Base-by-base conservation (phyloP, 2,329 filamentous ascomycete species). In the Juglanconis sp. region DNA sequence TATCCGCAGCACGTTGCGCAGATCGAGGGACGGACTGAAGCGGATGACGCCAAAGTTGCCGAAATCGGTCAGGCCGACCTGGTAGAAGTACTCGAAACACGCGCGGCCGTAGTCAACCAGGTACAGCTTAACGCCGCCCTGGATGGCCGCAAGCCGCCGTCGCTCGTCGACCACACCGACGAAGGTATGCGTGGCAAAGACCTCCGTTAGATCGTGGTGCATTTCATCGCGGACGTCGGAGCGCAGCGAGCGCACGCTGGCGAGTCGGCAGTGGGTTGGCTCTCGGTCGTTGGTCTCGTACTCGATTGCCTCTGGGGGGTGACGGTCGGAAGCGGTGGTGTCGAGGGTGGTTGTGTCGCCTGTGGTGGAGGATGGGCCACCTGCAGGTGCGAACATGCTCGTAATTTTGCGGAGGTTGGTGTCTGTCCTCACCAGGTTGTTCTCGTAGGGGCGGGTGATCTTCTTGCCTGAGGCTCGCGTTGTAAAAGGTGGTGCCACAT, bases 11-110 rank as follows among this genome's bases (percentile, higher is more conserved):
- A 98, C 74, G 59, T 90, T 85, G 4, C 80, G 77, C 5, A 99
- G 76, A 60, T 86, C 80, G 1, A 97, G 81, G 0, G 92, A 83
- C 2, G 92, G 90, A 53, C 87, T 84, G 68, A 99, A 92, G 10
- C 85, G 86, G 61, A 99, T 92, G 30, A 81, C 74, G 3, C 95
- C 95, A 69, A 96, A 97, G 71, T 99, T 99, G 1, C 90, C 92
- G 74, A 99, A 99, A 70, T 99, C 92, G 0, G 92, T 96, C 40
- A 99, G 82, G 0, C 92, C 94, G 24, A 98, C 77, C 75, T 99
- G 95, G 76, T 99, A 99, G 73, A 98, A 96, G 72, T 94, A 96
- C 68, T 98, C 94, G 63, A 87, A 90, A 72, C 87, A 90, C 1
- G 90, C 78, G 71, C 94, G 87, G 10, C 92, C 95, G 70, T 99